These are phyloP conservation scores for Chenopodium suecicum DNA, from an alignment of 148 eudicot species.

Conservation along the genomic window DNA sequence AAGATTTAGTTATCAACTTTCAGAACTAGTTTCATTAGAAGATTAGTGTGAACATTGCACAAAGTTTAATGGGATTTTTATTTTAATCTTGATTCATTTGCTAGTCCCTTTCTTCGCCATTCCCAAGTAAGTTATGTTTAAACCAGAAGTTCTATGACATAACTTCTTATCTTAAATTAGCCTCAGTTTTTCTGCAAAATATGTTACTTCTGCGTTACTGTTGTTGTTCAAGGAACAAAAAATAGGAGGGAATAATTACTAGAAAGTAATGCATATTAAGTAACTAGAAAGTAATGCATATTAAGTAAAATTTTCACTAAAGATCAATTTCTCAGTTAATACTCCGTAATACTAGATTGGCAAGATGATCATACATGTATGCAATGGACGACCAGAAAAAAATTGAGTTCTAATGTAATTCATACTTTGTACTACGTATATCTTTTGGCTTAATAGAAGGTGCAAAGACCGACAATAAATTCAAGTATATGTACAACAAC, in stretches of 20 bases:
- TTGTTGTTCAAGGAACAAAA: not conserved
- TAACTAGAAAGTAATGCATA: not conserved
- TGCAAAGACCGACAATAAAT: too few species aligned
- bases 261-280: not conserved
- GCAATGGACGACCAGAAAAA: too few species aligned
- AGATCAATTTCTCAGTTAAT: too few species aligned
- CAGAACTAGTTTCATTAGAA: conserved; percentile 13
- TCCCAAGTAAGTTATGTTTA: not conserved
- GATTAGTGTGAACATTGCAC: conserved; percentile 14
- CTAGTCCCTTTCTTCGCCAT: conserved; percentile 11
- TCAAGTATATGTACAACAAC: not conserved
- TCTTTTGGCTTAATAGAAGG: too few species aligned
- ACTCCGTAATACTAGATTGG: too few species aligned
- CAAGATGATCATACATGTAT: too few species aligned
- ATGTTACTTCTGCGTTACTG: not conserved
- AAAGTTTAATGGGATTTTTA: not conserved
- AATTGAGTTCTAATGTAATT: too few species aligned
- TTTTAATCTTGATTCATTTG: not conserved
- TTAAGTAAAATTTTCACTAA: not conserved
- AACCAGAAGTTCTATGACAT: not conserved
- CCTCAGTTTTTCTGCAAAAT: not conserved
- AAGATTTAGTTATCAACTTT: conserved; percentile 21
- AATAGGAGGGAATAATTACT: not conserved
- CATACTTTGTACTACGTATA: too few species aligned
- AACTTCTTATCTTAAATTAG: not conserved